Conservation (phyloP, 2,329 filamentous ascomycete genomes). For the Hypoxylon sp. region DNA sequence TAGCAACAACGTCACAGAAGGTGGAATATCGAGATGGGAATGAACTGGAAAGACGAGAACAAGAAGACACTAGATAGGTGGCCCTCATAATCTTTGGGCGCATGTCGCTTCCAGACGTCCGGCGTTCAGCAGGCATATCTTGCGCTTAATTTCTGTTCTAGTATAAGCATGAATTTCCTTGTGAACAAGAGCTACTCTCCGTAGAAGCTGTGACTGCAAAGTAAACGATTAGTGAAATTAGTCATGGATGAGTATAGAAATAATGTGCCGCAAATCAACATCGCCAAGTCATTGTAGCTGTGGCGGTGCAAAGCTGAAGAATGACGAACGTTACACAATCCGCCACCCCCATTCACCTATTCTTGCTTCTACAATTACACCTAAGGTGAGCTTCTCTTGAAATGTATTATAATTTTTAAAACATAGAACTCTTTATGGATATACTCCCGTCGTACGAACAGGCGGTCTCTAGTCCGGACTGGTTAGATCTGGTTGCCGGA, state of each 20-base stretch:
- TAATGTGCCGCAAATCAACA: neutral
- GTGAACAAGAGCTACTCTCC: neutral
- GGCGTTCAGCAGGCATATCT: neutral
- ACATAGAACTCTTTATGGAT: conserved; percentile 49
- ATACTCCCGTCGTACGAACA: conserved; percentile 69
- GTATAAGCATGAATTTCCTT: neutral
- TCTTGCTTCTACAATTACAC: neutral
- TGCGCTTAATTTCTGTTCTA: neutral
- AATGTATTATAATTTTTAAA: neutral
- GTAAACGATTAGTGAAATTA: neutral
- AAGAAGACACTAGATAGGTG: neutral
- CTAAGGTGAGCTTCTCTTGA: neutral
- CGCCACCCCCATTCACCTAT: conserved; percentile 12
- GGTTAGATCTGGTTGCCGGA: conserved; percentile 65
- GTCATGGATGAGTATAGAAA: neutral
- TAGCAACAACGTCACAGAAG: conserved; percentile 16
- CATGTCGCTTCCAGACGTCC: neutral
- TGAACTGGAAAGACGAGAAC: conserved; percentile 1
- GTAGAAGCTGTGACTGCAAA: neutral
- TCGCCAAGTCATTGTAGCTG: conserved; percentile 14
- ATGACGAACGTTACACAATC: conserved; percentile 9
- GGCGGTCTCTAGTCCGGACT: conserved; percentile 63
- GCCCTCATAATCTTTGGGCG: neutral
- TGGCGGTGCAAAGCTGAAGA: conserved; percentile 39
- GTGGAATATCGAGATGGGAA: conserved; percentile 14